Evolutionary conservation across 768 basidiomycete genomes (phyloP).

Genomic region (Suillus decipiens): DNA sequence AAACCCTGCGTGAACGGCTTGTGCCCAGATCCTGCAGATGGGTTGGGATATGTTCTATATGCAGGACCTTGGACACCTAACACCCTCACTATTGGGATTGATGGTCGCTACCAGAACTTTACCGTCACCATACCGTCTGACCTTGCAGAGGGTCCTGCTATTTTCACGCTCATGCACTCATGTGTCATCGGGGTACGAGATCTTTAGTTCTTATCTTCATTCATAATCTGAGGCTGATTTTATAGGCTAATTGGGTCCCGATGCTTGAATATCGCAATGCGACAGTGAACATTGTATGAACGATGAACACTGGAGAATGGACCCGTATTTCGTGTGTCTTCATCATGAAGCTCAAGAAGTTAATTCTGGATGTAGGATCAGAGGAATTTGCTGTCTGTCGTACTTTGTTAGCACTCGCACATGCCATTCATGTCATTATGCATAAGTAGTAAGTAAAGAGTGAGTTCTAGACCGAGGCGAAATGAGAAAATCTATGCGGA

Average conservation of each 20-base stretch:
- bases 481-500: no score
- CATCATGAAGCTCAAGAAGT: neutral
- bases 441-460: neutral
- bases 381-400: neutral
- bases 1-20: slow-evolving; percentile 20
- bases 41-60: slow-evolving; percentile 30
- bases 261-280: slow-evolving; percentile 31
- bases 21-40: slow-evolving; percentile 24
- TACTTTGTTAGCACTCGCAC: neutral
- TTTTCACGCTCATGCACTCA: slow-evolving; percentile 32
- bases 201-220: neutral
- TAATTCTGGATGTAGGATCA: neutral
- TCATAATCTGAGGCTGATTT: neutral
- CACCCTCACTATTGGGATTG: slow-evolving; percentile 7
- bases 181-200: slow-evolving; percentile 27
- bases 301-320: neutral
- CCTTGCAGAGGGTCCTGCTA: slow-evolving; percentile 21
- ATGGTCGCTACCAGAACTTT: slow-evolving; percentile 32
- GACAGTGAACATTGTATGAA: slow-evolving; percentile 22
- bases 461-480: neutral
- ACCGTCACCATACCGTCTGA: slow-evolving; percentile 17
- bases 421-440: neutral
- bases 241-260: slow-evolving; percentile 22
- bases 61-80: slow-evolving; percentile 31
- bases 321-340: neutral